Evolutionary conservation across 2,329 filamentous ascomycete genomes (phyloP).

Genomic region (Ambrosiella beaveri): DNA sequence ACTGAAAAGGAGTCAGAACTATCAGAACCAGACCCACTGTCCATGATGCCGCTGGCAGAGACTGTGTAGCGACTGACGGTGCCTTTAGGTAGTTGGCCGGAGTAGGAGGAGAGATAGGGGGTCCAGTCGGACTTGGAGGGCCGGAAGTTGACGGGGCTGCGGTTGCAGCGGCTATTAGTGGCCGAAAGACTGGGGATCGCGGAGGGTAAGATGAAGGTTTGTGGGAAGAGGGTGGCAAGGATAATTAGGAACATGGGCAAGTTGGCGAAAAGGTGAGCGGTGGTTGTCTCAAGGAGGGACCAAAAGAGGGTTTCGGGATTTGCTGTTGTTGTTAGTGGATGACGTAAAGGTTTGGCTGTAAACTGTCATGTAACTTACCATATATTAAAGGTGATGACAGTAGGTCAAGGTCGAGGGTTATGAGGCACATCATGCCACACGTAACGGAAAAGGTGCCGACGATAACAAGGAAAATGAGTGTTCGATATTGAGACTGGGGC

Average conservation of each 20-base stretch:
- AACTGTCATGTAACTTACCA: not conserved
- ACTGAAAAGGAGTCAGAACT: not conserved
- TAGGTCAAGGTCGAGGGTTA: not conserved
- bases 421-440: not conserved
- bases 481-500: not conserved
- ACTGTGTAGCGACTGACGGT: not conserved
- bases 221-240: not conserved
- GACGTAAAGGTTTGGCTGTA: not conserved
- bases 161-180: not conserved
- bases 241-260: not conserved
- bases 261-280: not conserved
- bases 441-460: not conserved
- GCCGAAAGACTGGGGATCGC: not conserved
- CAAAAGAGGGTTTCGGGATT: not conserved
- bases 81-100: not conserved
- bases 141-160: not conserved
- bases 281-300: constrained; percentile 1
- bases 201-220: constrained; percentile 1
- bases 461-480: not conserved
- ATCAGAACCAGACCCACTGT: not conserved
- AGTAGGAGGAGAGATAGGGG: not conserved
- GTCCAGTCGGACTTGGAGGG: not conserved
- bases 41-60: not conserved
- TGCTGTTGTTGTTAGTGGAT: not conserved
- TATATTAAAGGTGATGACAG: not conserved